A percentile compares a stretch with the other conserved stretches of the same genome.
Evolutionary conservation across 177 flowering plant species (phyloP).

Genomic region (Vitis hybrid): DNA sequence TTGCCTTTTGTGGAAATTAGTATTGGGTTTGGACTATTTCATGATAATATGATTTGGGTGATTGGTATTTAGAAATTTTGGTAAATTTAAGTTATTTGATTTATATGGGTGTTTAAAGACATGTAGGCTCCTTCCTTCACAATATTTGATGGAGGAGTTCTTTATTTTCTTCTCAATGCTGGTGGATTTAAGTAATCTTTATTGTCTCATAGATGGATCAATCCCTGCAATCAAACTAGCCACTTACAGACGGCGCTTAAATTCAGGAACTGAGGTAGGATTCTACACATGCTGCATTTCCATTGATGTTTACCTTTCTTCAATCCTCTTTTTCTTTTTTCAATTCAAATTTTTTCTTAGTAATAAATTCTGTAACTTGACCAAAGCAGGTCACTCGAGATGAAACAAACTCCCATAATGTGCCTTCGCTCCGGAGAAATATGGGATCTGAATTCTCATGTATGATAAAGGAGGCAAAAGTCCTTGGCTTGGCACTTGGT

Average conservation of each 20-base stretch:
- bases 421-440: slow-evolving; percentile 64
- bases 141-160: no score
- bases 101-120: no score
- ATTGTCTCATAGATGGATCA: slow-evolving; percentile 66
- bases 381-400: slow-evolving; percentile 46
- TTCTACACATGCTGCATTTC: neutral
- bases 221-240: slow-evolving; percentile 84
- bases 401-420: slow-evolving; percentile 37
- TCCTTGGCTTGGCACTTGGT: slow-evolving; percentile 76
- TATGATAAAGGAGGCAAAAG: slow-evolving; percentile 91
- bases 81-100: no score
- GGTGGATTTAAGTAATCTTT: neutral
- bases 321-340: neutral
- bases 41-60: neutral
- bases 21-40: neutral
- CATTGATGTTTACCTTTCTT: neutral
- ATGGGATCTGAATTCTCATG: slow-evolving; percentile 89
- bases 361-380: slow-evolving; percentile 6
- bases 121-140: no score
- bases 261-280: slow-evolving; percentile 55
- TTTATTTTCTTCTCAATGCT: neutral
- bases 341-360: neutral
- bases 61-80: no score
- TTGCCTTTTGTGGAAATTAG: neutral
- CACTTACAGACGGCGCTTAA: slow-evolving; percentile 78